Evolutionary conservation across 495 filamentous ascomycete genomes (phyloP).

Genomic region (Aspergillus cavernicola): DNA sequence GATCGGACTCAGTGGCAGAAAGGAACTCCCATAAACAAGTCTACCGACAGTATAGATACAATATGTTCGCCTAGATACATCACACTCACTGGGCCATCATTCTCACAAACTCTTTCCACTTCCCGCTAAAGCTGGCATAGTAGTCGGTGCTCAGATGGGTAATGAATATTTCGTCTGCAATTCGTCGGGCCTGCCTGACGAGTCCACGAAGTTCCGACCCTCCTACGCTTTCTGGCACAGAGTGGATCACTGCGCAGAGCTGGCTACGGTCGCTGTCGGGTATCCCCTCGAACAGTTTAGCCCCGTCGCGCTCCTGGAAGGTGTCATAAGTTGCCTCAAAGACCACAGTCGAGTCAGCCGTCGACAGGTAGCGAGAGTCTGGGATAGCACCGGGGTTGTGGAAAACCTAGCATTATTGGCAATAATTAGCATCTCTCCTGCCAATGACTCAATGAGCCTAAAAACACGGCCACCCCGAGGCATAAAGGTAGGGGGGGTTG

Average conservation of each 20-base stretch:
- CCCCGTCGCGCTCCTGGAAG: constrained; percentile 34
- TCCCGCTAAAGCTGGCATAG: constrained; percentile 42
- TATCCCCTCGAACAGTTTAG: constrained; percentile 32
- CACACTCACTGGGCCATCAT: constrained; percentile 27
- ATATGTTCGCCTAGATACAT: too few species aligned
- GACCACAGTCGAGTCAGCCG: constrained; percentile 43
- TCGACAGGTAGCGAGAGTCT: constrained; percentile 39
- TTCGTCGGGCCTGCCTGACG: constrained; percentile 33
- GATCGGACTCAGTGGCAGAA: too few species aligned
- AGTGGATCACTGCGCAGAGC: constrained; percentile 42
- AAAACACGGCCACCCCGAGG: constrained; percentile 6
- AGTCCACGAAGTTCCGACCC: constrained; percentile 29
- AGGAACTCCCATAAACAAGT: too few species aligned
- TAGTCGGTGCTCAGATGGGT: constrained; percentile 41
- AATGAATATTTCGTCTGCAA: constrained; percentile 43
- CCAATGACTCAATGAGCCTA: constrained; percentile 9
- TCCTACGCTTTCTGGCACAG: constrained; percentile 32
- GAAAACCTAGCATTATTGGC: constrained; percentile 37
- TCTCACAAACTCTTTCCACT: constrained; percentile 42
- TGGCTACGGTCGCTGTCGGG: constrained; percentile 31
- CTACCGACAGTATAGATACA: too few species aligned
- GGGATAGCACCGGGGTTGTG: constrained; percentile 48
- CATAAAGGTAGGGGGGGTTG: constrained; percentile 7
- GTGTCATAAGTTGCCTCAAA: constrained; percentile 44
- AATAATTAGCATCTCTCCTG: constrained; percentile 17